These are phyloP conservation scores for Leccinum arenicola DNA, from an alignment of 768 basidiomycete genomes.

Conservation along the genomic window DNA sequence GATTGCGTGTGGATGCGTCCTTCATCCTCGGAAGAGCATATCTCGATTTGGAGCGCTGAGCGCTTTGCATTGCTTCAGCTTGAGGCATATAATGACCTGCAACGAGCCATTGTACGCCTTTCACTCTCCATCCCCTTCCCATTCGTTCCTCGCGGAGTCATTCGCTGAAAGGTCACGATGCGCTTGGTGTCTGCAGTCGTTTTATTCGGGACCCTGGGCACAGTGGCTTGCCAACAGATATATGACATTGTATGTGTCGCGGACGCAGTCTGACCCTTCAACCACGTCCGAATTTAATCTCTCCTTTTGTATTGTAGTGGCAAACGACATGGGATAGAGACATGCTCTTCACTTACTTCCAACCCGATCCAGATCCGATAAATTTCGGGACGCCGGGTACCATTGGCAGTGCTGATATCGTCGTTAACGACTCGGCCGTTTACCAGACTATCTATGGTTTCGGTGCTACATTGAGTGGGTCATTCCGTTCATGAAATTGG, in stretches of 20 bases:
- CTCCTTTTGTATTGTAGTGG: conserved; percentile 41
- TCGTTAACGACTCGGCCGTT: conserved; percentile 49
- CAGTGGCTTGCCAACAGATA: conserved; percentile 46
- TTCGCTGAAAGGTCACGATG: conserved; percentile 9
- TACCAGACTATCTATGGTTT: conserved; percentile 68
- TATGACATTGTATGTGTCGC: conserved; percentile 46
- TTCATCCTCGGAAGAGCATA: conserved; percentile 2
- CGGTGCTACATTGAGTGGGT: conserved; percentile 61
- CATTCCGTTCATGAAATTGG: not conserved
- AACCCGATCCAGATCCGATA: conserved; percentile 29
- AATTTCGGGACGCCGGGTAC: conserved; percentile 44
- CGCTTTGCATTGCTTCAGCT: not conserved
- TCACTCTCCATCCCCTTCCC: not conserved
- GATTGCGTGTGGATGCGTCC: not conserved
- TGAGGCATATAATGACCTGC: conserved; percentile 18
- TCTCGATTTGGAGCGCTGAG: conserved; percentile 7
- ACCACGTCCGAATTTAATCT: not conserved
- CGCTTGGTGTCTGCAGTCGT: conserved; percentile 14
- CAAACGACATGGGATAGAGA: conserved; percentile 45
- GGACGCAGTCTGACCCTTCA: not conserved
- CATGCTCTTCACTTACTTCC: conserved; percentile 31
- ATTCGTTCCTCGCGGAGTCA: not conserved
- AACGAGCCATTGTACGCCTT: not conserved
- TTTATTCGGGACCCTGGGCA: conserved; percentile 19
- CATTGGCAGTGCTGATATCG: conserved; percentile 60